Evolutionary conservation across 371 early-diverging fungal species (phyloP).

Genomic region (Mortierella sp.): DNA sequence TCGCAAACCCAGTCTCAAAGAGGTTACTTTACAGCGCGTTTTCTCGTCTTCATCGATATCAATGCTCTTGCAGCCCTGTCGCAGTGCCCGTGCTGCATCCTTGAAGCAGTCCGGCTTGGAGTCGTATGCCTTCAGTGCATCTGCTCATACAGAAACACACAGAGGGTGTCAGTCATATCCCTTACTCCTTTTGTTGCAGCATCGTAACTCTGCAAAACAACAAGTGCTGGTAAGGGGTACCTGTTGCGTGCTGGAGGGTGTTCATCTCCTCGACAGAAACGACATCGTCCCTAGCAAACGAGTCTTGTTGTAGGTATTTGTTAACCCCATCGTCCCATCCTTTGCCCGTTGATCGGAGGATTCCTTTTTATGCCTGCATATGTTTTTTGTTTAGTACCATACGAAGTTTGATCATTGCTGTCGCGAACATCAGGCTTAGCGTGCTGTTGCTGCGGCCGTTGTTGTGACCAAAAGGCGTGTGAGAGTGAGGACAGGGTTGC

Average conservation of each 20-base stretch:
- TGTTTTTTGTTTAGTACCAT: neutral
- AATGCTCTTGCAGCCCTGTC: slow-evolving; percentile 36
- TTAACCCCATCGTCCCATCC: neutral
- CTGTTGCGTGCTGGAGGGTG: slow-evolving; percentile 31
- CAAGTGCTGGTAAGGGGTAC: neutral
- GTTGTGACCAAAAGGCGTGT: neutral
- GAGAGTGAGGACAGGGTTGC: neutral
- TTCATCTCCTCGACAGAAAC: slow-evolving; percentile 18
- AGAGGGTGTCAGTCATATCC: neutral
- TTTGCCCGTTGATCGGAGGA: neutral
- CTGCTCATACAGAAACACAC: neutral
- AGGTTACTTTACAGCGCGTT: slow-evolving; percentile 23
- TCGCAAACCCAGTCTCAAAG: neutral
- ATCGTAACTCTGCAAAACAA: neutral
- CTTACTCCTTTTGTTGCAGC: too few relatives aligned
- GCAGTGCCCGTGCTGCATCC: slow-evolving; percentile 34
- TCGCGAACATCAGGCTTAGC: neutral
- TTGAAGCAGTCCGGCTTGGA: slow-evolving; percentile 40
- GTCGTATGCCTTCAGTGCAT: slow-evolving; percentile 37
- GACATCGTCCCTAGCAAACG: slow-evolving; percentile 14
- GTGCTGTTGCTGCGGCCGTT: neutral
- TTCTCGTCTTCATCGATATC: slow-evolving; percentile 45
- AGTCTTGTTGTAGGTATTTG: neutral
- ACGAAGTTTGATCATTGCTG: neutral
- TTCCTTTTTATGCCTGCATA: neutral